Percentiles rank a stretch among this genome's conserved stretches.
These are phyloP conservation scores for Piedraia hortae DNA, from an alignment of 2,329 filamentous ascomycete genomes.

Conservation along the genomic window DNA sequence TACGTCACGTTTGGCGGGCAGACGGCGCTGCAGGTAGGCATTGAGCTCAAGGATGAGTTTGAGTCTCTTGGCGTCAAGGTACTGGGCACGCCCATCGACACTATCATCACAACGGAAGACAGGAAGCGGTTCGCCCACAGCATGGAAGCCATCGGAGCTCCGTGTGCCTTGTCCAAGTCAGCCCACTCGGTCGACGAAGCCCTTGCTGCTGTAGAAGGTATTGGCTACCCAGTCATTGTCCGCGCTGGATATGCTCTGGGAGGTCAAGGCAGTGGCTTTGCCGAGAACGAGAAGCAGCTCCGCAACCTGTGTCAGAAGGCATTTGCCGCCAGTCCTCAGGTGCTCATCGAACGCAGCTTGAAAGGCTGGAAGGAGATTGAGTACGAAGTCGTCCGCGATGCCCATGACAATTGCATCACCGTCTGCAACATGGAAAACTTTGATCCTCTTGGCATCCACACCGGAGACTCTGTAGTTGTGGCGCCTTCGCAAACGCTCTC, in stretches of 20 bases:
- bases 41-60: slow-evolving; percentile 92
- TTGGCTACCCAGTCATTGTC: slow-evolving; percentile 91
- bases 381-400: slow-evolving; percentile 92
- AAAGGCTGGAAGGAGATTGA: slow-evolving; percentile 99
- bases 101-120: slow-evolving; percentile 95
- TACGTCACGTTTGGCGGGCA: slow-evolving; percentile 96
- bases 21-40: slow-evolving; percentile 87
- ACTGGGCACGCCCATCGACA: slow-evolving; percentile 85
- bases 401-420: slow-evolving; percentile 91
- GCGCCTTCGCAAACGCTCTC: slow-evolving; percentile 90
- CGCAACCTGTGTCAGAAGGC: slow-evolving; percentile 79
- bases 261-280: slow-evolving; percentile 84
- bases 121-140: slow-evolving; percentile 89
- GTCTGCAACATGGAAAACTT: slow-evolving; percentile 99
- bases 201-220: slow-evolving; percentile 60
- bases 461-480: slow-evolving; percentile 92
- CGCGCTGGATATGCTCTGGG: slow-evolving; percentile 88
- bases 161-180: slow-evolving; percentile 90
- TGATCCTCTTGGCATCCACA: slow-evolving; percentile 90
- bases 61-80: slow-evolving; percentile 78
- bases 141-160: slow-evolving; percentile 96
- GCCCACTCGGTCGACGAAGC: slow-evolving; percentile 74
- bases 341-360: slow-evolving; percentile 93
- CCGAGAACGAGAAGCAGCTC: slow-evolving; percentile 60
- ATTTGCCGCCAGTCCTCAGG: slow-evolving; percentile 80